Base-by-base conservation (phyloP, 2,329 filamentous ascomycete species). In the Verticillium nubilum region DNA sequence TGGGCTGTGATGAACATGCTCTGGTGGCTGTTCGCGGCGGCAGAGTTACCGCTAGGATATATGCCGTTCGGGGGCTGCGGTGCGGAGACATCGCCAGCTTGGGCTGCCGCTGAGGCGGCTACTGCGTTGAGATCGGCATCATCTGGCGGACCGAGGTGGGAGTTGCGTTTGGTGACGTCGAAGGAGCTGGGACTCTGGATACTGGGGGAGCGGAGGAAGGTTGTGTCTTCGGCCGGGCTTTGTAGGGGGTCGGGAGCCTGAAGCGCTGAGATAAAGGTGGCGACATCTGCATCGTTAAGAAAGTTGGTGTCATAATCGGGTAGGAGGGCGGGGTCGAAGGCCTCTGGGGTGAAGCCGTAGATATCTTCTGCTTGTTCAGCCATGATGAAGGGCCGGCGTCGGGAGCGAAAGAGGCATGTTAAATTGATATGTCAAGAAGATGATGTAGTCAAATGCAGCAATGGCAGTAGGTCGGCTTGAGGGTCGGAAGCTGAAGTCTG, bases 291-390 rank as follows among this genome's bases (percentile, higher is more conserved):
- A 47, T 87, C 79, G 52, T 83, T 75, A 66, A 96, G 80, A 71
- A 97, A 97, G 59, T 95, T 86, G 68, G 83, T 82, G 71, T 93
- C 84, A 73, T 81, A 86, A 73, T 97, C 92, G n/a, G 92, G 93
- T 23, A 97, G 81, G 37, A 76, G 78, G 17, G 81, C 80, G 62
- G 83, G 79, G 72, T 95, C 89, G 75, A 89, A 92, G 53, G 83
- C 84, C 64, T 87, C 80, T 47, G 78, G 70, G 5, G 82, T 78
- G 68, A 86, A 87, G 65, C 86, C 87, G 64, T 86, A 85, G 42
- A 72, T 68, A 60, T 72, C 59, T 42, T 56, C 59, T 13, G 58
- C 15, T 27, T 25, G n/a, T 52, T 64, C 62, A 64, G 62, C 62
- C 63, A 64, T 64, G 62, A 60, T 58, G 60, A 52, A 58, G 56